phyloP scores from a whole-genome alignment of 2,329 filamentous ascomycete species.

The Colletotrichum sp. region DNA sequence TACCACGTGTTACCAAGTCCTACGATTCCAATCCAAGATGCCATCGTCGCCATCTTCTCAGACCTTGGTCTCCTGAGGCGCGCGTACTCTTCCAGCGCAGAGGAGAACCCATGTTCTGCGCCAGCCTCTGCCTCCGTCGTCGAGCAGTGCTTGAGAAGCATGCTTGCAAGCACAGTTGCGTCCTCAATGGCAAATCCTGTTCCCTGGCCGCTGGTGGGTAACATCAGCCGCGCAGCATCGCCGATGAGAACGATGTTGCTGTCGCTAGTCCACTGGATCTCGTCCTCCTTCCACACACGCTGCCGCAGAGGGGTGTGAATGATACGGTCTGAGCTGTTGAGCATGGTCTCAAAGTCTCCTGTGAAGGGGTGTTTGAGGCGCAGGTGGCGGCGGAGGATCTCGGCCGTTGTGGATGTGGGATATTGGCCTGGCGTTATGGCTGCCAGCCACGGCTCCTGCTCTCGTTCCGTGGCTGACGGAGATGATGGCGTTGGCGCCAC shows the following conservation, averaged over 20 bases:
- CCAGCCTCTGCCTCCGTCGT: rapidly evolving
- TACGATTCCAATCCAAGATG: conserved; percentile 16
- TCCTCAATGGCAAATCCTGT: conserved; percentile 30
- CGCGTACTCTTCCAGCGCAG: conserved; percentile 25
- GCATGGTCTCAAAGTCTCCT: conserved; percentile 23
- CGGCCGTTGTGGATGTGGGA: background rate
- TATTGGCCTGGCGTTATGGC: conserved; percentile 5
- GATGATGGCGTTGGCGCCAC: background rate
- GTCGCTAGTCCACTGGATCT: conserved; percentile 23
- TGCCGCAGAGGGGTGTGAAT: conserved; percentile 27
- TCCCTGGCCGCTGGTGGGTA: conserved; percentile 29
- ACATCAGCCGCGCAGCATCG: conserved; percentile 27
- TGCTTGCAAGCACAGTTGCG: conserved; percentile 25
- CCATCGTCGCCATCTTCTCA: conserved; percentile 25
- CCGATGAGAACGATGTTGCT: conserved; percentile 24
- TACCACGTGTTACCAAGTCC: conserved; percentile 22
- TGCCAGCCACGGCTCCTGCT: background rate
- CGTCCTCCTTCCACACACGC: conserved; percentile 26
- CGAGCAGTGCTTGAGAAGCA: conserved; percentile 14
- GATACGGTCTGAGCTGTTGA: conserved; percentile 26
- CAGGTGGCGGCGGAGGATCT: background rate
- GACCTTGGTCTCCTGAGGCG: conserved; percentile 22
- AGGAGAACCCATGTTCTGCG: background rate
- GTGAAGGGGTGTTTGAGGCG: conserved; percentile 24
- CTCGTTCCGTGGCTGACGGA: background rate